Conservation (phyloP, 768 basidiomycete species). For the Tylopilus plumbeoviolaceoides region DNA sequence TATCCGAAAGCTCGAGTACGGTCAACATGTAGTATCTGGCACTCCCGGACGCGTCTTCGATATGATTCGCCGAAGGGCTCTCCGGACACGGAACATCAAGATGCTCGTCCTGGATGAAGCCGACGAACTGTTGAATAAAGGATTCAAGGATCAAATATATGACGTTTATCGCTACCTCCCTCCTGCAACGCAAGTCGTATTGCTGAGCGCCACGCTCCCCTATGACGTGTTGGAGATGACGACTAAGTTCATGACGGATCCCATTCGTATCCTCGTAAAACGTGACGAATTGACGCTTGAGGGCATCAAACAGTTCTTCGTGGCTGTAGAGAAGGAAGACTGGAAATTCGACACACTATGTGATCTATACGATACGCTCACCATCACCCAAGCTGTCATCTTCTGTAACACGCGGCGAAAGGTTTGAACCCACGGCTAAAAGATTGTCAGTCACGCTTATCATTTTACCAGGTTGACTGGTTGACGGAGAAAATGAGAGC, state of each 20-base stretch:
- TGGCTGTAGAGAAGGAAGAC: conserved; percentile 98
- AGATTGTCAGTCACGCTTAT: conserved; percentile 5
- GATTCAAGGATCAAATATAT: conserved; percentile 99
- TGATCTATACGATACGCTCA: conserved; percentile 96
- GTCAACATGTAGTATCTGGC: conserved; percentile 95
- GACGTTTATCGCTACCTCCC: conserved; percentile 98
- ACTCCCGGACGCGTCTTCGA: conserved; percentile 98
- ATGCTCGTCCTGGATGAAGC: conserved; percentile 95
- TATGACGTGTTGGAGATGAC: conserved; percentile 99
- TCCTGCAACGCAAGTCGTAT: conserved; percentile 94
- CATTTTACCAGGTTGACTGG: conserved; percentile 77
- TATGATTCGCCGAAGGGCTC: conserved; percentile 93
- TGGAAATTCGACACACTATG: conserved; percentile 99
- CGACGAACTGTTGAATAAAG: conserved; percentile 94
- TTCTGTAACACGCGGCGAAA: conserved; percentile 98
- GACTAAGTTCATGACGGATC: conserved; percentile 99
- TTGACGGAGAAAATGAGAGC: conserved; percentile 97
- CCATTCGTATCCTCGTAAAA: conserved; percentile 97
- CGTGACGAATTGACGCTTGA: conserved; percentile 98
- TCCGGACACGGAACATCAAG: conserved; percentile 96
- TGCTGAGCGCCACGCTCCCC: conserved; percentile 93
- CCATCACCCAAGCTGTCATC: conserved; percentile 98
- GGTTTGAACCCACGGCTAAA: conserved; percentile 41
- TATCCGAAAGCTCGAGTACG: conserved; percentile 94
- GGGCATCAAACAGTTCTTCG: conserved; percentile 95